Evolutionary conservation across 345 rosid genomes (phyloP), one percentile per base, ranked within the genome.

Genomic region (Odontarrhena argentea): DNA sequence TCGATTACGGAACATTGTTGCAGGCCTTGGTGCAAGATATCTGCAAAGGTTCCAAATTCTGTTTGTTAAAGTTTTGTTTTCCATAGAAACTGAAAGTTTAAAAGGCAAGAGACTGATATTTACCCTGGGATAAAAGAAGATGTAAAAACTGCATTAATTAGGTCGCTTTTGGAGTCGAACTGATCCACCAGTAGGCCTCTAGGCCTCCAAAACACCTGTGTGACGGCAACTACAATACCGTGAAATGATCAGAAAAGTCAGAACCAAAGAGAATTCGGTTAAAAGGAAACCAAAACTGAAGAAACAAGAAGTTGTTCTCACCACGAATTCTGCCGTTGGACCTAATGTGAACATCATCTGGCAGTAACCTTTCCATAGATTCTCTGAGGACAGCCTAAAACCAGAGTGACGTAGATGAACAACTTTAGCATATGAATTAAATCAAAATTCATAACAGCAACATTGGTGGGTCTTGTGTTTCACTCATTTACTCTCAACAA

Each of bases 41-140:
- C 97, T 91, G 89, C 74, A 78, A 26, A n/a, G 8, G 30, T 47
- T 49, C 2, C 42, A 10, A 56, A 51, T 43, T 55, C 15, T 34
- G 45, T 61, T 35, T 67, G 65, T 45, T 64, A 9, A 40, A 34
- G 42, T 15, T 51, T 50, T 44, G 25, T 3, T 30, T 24, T 41
- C 50, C 44, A 22, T 0, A 40, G 53, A 47, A 12, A 24, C 35
- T 32, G 2, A 22, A 59, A 8, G 36, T 51, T 65, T 63, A 36
- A 22, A 55, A 47, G 68, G 60, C 62, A 53, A 58, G 68, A 9
- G 57, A 60, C 12, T 63, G 65, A 34, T 56, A 61, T 50, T 71
- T 80, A 88, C 97, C 95, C 96, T 8, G 97, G 99, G 78, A 94
- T 79, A 78, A 94, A 94, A 55, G 97, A 78, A 69, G 99, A 94